These are phyloP conservation scores for Talaromyces albobiverticillius DNA, from an alignment of 2,329 filamentous ascomycete species.

Conservation along the genomic window DNA sequence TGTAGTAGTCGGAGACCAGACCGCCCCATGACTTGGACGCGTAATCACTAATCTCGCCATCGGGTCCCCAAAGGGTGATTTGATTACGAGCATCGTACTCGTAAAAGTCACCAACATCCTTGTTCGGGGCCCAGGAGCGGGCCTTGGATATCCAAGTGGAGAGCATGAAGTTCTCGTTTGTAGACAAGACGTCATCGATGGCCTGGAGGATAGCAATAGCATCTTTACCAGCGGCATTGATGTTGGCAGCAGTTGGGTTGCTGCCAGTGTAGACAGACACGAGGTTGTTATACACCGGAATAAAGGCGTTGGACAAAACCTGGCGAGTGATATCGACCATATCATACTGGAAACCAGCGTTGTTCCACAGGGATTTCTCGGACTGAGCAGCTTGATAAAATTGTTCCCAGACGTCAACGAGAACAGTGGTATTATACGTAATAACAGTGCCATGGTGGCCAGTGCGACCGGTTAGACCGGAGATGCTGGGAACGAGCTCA, in stretches of 20 bases:
- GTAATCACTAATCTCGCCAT: constrained; percentile 50
- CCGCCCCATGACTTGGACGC: constrained; percentile 51
- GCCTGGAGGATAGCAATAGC: constrained; percentile 35
- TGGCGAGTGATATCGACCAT: constrained; percentile 51
- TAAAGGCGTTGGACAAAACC: constrained; percentile 48
- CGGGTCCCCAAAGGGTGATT: constrained; percentile 51
- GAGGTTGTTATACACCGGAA: constrained; percentile 37
- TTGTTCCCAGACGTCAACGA: constrained; percentile 40
- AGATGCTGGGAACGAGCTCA: constrained; percentile 44
- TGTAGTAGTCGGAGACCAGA: constrained; percentile 47
- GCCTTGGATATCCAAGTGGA: constrained; percentile 43
- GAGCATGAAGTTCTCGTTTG: constrained; percentile 44
- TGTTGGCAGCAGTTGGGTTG: constrained; percentile 2
- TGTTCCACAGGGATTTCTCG: constrained; percentile 37
- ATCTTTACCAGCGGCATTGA: constrained; percentile 26
- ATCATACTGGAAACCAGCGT: constrained; percentile 46
- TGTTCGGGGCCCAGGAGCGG: constrained; percentile 24
- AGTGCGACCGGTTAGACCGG: constrained; percentile 38
- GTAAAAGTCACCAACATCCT: constrained; percentile 31
- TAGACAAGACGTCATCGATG: constrained; percentile 43
- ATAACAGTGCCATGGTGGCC: constrained; percentile 44
- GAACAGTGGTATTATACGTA: constrained; percentile 38
- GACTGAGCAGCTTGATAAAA: constrained; percentile 35
- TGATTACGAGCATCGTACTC: constrained; percentile 51
- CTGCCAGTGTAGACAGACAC: constrained; percentile 32